A percentile compares a stretch with the other conserved stretches of the same genome.
Evolutionary conservation across 164 flowering plant species (phyloP).

Genomic region (Akebia trifoliata): DNA sequence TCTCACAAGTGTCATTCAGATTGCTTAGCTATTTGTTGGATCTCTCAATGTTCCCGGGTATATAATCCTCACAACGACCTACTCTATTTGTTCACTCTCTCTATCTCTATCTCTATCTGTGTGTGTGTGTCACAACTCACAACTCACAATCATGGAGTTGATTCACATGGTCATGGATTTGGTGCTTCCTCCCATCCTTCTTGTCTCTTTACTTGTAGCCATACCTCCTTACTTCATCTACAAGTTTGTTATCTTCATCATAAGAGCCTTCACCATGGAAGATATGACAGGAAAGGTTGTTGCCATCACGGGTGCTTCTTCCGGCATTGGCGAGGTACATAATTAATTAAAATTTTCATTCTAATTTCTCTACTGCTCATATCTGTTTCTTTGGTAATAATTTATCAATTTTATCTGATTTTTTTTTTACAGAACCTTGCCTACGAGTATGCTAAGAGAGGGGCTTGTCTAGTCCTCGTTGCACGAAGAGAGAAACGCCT

Average conservation of each 20-base stretch:
- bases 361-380: too few relatives aligned
- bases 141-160: conserved; percentile 48
- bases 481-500: conserved; percentile 50
- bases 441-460: conserved; percentile 53
- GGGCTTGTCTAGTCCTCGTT: conserved; percentile 44
- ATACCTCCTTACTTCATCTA: conserved; percentile 32
- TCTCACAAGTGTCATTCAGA: too few relatives aligned
- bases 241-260: conserved; percentile 26
- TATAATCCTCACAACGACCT: too few relatives aligned
- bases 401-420: too few relatives aligned
- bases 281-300: conserved; percentile 56
- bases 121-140: too few relatives aligned
- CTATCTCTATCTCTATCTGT: too few relatives aligned
- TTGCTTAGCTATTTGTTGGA: too few relatives aligned
- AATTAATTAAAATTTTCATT: too few relatives aligned
- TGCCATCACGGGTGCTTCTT: conserved; percentile 71
- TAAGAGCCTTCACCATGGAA: conserved; percentile 31
- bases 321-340: conserved; percentile 78
- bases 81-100: too few relatives aligned
- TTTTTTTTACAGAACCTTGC: conserved; percentile 38
- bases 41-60: too few relatives aligned
- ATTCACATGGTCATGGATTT: conserved; percentile 36
- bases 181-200: conserved; percentile 25
- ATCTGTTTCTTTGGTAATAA: too few relatives aligned
- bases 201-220: conserved; percentile 18